Percentiles rank a stretch among this genome's conserved stretches.
phyloP scores from a whole-genome alignment of 257 asterid genomes.

The Solanum chaucha region DNA sequence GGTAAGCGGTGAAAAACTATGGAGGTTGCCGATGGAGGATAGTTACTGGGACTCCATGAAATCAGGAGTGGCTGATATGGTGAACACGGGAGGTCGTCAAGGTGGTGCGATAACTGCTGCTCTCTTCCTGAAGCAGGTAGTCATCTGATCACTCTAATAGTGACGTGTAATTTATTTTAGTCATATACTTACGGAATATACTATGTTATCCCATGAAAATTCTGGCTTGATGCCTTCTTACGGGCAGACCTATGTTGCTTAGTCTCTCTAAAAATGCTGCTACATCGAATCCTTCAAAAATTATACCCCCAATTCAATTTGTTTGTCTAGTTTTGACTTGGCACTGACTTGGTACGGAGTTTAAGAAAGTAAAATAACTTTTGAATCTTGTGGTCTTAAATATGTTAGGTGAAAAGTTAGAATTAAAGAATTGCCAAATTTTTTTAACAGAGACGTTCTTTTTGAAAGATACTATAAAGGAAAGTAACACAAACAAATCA shows the following conservation, averaged over 20 bases:
- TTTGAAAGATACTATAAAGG: background rate
- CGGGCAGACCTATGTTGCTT: background rate
- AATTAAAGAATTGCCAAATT: background rate
- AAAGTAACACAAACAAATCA: background rate
- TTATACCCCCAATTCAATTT: background rate
- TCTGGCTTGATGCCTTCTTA: background rate
- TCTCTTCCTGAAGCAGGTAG: slow-evolving; percentile 97
- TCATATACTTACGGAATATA: background rate
- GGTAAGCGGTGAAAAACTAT: slow-evolving; percentile 74
- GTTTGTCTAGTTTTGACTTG: background rate
- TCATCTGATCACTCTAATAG: background rate
- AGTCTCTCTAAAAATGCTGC: background rate
- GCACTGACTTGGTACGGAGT: background rate
- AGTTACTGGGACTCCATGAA: slow-evolving; percentile 95
- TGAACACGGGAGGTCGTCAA: slow-evolving; percentile 82
- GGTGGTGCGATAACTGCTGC: slow-evolving; percentile 97
- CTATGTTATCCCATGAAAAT: background rate
- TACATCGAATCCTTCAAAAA: background rate
- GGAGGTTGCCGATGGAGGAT: slow-evolving; percentile 97
- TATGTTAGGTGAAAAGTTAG: background rate
- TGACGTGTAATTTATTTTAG: background rate
- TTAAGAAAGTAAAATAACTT: background rate
- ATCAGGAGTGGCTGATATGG: slow-evolving; percentile 98
- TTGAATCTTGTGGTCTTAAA: background rate
- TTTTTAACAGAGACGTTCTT: background rate